Conservation (phyloP, 805 yeast genomes). For the Schwanniomyces pseudopolymorphus region DNA sequence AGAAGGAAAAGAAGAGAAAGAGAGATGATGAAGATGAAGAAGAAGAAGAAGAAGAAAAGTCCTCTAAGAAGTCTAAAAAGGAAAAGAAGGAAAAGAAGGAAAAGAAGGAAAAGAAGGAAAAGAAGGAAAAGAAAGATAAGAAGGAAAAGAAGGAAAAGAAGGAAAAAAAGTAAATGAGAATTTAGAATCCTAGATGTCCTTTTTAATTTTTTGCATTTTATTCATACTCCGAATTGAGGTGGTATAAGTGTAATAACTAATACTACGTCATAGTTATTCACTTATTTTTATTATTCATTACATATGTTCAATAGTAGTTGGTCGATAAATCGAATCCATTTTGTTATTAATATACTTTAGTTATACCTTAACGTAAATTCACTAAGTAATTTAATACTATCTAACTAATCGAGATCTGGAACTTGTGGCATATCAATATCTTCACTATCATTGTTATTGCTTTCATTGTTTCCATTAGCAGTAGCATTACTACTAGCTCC, state of each 20-base stretch:
- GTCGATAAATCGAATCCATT: slow-evolving; percentile 4
- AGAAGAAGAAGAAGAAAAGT: slow-evolving; percentile 5
- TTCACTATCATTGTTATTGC: slow-evolving; percentile 1
- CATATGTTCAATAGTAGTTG: slow-evolving; percentile 6
- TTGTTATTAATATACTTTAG: slow-evolving; percentile 1
- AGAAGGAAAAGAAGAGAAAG: slow-evolving; percentile 25
- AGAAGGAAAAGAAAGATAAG: slow-evolving; percentile 22
- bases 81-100: slow-evolving; percentile 20
- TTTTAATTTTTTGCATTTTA: slow-evolving; percentile 3
- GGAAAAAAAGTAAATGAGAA: not conserved
- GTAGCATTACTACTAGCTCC: not conserved
- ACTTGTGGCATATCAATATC: slow-evolving; percentile 13
- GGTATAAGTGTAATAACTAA: not conserved
- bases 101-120: slow-evolving; percentile 30
- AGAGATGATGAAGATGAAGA: slow-evolving; percentile 7
- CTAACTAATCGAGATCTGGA: slow-evolving; percentile 10
- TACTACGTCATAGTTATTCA: not conserved
- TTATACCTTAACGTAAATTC: not conserved
- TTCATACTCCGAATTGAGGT: slow-evolving; percentile 1
- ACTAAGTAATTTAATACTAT: not conserved
- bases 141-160: slow-evolving; percentile 28
- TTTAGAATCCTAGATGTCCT: slow-evolving; percentile 1
- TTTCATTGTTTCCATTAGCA: not conserved
- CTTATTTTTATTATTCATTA: slow-evolving; percentile 5
- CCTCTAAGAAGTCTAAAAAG: slow-evolving; percentile 11